Evolutionary conservation across 805 yeast genomes (phyloP), one percentile per base, ranked within the genome.

Genomic region (Suhomyces tanzawaensis): DNA sequence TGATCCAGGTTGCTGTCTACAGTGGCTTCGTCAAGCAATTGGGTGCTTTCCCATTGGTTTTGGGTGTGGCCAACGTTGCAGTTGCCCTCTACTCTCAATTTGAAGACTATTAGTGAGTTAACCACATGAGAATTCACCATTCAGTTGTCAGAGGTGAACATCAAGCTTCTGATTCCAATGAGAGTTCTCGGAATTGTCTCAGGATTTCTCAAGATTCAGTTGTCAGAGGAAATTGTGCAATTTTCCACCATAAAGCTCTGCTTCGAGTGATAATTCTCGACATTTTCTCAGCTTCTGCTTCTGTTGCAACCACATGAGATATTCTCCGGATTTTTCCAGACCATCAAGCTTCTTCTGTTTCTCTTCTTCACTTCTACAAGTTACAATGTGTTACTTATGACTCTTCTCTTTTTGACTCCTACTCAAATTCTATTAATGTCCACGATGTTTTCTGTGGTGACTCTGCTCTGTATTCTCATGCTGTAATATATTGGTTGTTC

Each of bases 51-150:
- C 71, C 77, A 31, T 49, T 74, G 23, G 58, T 74, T 32, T 51
- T 73, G 39, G 76, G 76, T 15, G 45, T 68, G 26, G 71, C 77
- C 47, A 68, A 71, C 44, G 59, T 74, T 22, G 53, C 66, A 22
- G 53, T 74, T 53, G 74, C 78, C 4, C 64, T 76, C 39, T 77
- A 77, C 56, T 74, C 81, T 25, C 75, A 70, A 53, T 66, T 69
- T 48, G 74, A 69, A 53, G 72, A 69, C 42, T 63, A 56, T 52
- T 69, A 53, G 29, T 18, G 13, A 9, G 18, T n/a, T n/a, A n/a
- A n/a, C n/a, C n/a, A n/a, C n/a, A n/a, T n/a, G n/a, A n/a, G n/a
- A n/a, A n/a, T n/a, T n/a, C n/a, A n/a, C n/a, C n/a, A n/a, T n/a
- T n/a, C n/a, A n/a, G n/a, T n/a, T n/a, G n/a, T n/a, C n/a, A n/a